Conservation (phyloP, 345 rosid genomes). For the Physaria fendleri region DNA sequence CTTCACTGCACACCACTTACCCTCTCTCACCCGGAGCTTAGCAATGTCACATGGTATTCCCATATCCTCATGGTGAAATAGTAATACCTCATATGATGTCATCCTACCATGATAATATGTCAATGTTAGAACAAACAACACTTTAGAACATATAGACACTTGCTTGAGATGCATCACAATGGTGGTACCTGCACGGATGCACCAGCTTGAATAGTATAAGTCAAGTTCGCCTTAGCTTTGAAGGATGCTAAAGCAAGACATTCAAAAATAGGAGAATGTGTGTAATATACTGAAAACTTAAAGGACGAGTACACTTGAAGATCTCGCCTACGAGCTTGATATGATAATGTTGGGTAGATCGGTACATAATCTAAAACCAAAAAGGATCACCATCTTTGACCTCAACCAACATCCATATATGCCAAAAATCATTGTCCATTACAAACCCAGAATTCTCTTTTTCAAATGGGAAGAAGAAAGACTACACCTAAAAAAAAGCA, state of each 20-base stretch:
- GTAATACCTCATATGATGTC: slow-evolving; percentile 82
- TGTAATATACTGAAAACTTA: background rate
- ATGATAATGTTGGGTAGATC: slow-evolving; percentile 63
- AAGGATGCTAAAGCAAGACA: background rate
- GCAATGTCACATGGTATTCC: slow-evolving; percentile 98
- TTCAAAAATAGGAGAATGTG: background rate
- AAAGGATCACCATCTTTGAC: slow-evolving; percentile 87
- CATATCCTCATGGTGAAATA: slow-evolving; percentile 97
- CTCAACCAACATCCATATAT: slow-evolving; percentile 66
- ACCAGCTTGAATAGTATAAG: slow-evolving; percentile 92
- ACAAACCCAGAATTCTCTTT: slow-evolving; percentile 40
- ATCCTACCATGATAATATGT: slow-evolving; percentile 39
- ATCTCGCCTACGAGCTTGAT: slow-evolving; percentile 94
- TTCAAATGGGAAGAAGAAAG: slow-evolving; percentile 25
- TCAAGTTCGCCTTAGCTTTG: slow-evolving; percentile 76
- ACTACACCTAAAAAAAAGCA: background rate
- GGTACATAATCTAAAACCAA: slow-evolving; percentile 98
- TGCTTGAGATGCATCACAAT: background rate
- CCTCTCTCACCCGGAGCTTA: slow-evolving; percentile 84
- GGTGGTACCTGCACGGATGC: slow-evolving; percentile 79
- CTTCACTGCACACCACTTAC: slow-evolving; percentile 99
- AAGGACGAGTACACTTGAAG: slow-evolving; percentile 44
- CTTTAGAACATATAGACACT: background rate
- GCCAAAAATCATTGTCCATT: slow-evolving; percentile 55
- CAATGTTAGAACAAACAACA: slow-evolving; percentile 1